Conservation (phyloP, 495 filamentous ascomycete species). For the Terfezia claveryi region DNA sequence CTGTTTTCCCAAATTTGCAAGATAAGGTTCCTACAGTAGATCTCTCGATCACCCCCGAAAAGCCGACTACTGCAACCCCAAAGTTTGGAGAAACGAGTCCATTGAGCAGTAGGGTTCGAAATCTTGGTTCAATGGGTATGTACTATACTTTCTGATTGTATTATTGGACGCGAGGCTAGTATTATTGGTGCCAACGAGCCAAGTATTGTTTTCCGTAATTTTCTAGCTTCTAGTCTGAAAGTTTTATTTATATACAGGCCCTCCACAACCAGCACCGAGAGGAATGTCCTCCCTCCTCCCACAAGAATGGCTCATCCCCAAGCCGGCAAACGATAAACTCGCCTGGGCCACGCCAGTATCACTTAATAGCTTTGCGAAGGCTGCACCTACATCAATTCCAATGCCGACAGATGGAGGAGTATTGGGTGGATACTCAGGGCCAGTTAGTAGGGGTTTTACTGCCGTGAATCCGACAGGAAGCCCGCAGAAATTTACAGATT, state of each 20-base stretch:
- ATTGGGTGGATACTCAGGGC: background rate
- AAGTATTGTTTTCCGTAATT: background rate
- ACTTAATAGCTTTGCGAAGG: background rate
- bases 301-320: background rate
- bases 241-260: slow-evolving; percentile 1
- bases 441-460: slow-evolving; percentile 7
- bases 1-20: slow-evolving; percentile 1
- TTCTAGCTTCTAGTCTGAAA: too few species aligned
- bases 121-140: too few species aligned
- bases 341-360: background rate
- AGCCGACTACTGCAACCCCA: slow-evolving; percentile 2
- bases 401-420: too few species aligned
- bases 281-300: background rate
- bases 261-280: background rate
- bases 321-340: background rate
- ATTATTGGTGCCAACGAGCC: background rate
- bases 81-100: slow-evolving; percentile 5
- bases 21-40: background rate
- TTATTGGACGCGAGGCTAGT: background rate
- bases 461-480: slow-evolving; percentile 8
- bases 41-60: too few species aligned
- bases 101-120: background rate
- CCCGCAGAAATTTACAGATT: background rate
- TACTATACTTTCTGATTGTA: too few species aligned
- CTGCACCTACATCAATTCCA: background rate